Evolutionary conservation across 108 stramenopile species (phyloP).

Genomic region (Cyclostephanos invisitatus): DNA sequence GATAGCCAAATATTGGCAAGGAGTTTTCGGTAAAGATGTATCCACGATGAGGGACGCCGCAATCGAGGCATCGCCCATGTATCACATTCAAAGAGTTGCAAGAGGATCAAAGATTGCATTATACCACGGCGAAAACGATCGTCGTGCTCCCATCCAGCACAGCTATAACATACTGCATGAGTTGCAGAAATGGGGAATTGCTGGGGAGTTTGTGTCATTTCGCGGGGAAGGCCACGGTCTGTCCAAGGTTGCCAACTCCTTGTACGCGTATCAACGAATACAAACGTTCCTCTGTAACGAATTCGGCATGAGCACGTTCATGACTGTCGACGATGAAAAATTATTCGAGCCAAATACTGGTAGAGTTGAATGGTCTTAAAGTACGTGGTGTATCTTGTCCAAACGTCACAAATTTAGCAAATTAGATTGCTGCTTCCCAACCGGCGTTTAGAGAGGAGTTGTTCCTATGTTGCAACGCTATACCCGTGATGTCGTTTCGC

Average conservation of each 20-base stretch:
- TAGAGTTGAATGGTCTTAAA: constrained; percentile 6
- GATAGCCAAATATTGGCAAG: constrained; percentile 18
- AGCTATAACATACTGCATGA: constrained; percentile 9
- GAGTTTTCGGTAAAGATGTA: constrained; percentile 15
- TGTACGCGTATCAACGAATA: constrained; percentile 18
- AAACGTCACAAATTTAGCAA: not conserved
- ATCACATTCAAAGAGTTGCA: constrained; percentile 15
- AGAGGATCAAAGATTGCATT: constrained; percentile 10
- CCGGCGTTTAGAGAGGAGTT: not conserved
- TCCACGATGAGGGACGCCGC: constrained; percentile 12
- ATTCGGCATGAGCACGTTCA: constrained; percentile 3
- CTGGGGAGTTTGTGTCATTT: constrained; percentile 33
- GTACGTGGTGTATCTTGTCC: not conserved
- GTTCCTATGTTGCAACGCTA: not conserved
- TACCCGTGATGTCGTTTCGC: not conserved
- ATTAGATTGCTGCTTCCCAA: not conserved
- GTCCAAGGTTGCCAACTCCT: constrained; percentile 22
- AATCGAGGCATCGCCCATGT: constrained; percentile 20
- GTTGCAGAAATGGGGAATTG: constrained; percentile 4
- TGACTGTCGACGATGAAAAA: constrained; percentile 4
- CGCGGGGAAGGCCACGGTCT: constrained; percentile 25
- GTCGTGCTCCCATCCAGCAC: constrained; percentile 22
- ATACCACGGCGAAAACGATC: constrained; percentile 27
- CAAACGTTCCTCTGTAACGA: constrained; percentile 15
- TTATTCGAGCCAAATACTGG: constrained; percentile 11